These are phyloP conservation scores for Marchantia polymorpha DNA, from an alignment of 225 moss, liverwort and hornwort species.

Conservation along the genomic window DNA sequence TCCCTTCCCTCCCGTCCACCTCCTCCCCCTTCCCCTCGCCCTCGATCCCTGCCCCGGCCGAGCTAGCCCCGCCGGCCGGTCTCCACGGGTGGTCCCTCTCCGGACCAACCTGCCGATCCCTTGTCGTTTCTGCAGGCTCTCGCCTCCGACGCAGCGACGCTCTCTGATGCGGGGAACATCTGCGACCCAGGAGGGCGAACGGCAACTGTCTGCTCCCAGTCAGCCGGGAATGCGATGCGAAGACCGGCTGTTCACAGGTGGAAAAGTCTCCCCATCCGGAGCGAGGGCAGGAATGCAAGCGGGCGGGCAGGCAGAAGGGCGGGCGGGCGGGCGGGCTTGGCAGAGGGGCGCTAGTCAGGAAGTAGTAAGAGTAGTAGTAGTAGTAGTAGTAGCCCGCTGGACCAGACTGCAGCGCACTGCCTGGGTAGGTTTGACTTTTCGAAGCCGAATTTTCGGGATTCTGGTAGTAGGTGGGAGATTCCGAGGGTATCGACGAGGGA, in stretches of 20 bases:
- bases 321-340: neutral
- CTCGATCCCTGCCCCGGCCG: too few relatives aligned
- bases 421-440: conserved; percentile 6
- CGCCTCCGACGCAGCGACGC: neutral
- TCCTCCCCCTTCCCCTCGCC: too few relatives aligned
- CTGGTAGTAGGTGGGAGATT: conserved; percentile 8
- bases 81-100: too few relatives aligned
- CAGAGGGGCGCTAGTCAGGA: neutral
- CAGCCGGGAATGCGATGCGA: neutral
- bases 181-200: neutral
- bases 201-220: conserved; percentile 1
- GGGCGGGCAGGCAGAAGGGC: neutral
- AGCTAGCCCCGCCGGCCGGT: too few relatives aligned
- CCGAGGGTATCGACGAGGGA: neutral
- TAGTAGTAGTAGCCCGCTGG: conserved; percentile 1
- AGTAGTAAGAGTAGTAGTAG: too few relatives aligned
- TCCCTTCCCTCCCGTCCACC: too few relatives aligned
- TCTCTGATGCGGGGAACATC: neutral
- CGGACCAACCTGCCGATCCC: neutral
- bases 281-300: neutral
- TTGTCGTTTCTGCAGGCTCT: neutral
- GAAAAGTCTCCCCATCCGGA: neutral
- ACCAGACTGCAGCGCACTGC: conserved; percentile 2
- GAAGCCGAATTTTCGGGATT: neutral
- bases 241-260: neutral